Evolutionary conservation across 2,329 filamentous ascomycete species (phyloP).

Genomic region (Colletotrichum lindemuthianum): DNA sequence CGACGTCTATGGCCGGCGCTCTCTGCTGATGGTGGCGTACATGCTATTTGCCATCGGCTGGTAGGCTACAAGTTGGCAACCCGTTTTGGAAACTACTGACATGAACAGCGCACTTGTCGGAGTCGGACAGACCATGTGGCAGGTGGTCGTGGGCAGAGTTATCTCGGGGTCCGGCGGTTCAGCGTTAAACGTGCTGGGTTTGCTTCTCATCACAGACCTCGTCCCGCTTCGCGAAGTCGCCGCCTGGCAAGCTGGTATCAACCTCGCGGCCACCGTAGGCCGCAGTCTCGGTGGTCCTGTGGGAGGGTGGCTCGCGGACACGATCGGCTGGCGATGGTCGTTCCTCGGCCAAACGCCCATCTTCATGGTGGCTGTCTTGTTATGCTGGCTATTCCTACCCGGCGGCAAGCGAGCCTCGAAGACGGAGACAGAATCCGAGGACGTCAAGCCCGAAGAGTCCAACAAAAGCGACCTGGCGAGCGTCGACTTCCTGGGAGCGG

Average conservation of each 20-base stretch:
- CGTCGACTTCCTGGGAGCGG: conserved; percentile 67
- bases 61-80: conserved; percentile 42
- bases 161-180: conserved; percentile 63
- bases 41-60: conserved; percentile 62
- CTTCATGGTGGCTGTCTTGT: conserved; percentile 61
- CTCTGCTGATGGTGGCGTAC: conserved; percentile 59
- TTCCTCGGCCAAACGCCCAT: conserved; percentile 72
- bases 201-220: conserved; percentile 64
- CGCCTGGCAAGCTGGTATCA: conserved; percentile 63
- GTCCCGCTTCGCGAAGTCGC: conserved; percentile 63
- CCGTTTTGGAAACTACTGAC: conserved; percentile 23
- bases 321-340: conserved; percentile 74
- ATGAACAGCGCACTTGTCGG: conserved; percentile 47
- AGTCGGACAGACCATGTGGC: conserved; percentile 55
- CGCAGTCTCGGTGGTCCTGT: conserved; percentile 62
- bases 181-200: conserved; percentile 60
- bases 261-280: conserved; percentile 61
- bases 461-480: conserved; percentile 45
- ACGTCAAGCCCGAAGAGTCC: conserved; percentile 2
- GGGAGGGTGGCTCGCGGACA: conserved; percentile 72
- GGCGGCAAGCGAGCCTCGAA: conserved; percentile 40
- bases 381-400: conserved; percentile 63
- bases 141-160: conserved; percentile 60
- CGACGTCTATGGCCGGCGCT: conserved; percentile 65
- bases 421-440: neutral